Evolutionary conservation across 148 eudicot genomes (phyloP), one percentile per base, ranked within the genome.

Genomic region (Fagopyrum homotropicum): DNA sequence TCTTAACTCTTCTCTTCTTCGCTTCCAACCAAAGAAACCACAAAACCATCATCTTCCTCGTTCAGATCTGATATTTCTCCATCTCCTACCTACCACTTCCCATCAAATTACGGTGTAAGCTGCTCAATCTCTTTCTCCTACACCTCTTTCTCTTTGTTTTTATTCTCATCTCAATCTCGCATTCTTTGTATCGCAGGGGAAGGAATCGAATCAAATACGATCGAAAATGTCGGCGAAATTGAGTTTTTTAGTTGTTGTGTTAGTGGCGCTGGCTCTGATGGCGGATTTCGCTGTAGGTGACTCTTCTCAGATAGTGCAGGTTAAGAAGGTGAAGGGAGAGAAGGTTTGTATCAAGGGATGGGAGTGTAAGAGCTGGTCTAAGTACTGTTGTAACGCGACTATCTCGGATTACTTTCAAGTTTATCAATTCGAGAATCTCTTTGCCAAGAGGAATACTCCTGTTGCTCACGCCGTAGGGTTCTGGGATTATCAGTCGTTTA

Each of bases 401-500:
- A 92, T 95, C 12, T 82, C 98, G 0, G 94, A 96, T 72, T 92
- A 64, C 69, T 90, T 96, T 45, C 88, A 90, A 70, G 61, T 75
- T 4, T 89, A 96, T 59, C 96, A 96, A 45, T 96, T 96, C 72
- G 97, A 96, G 90, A 68, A 92, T 35, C 81, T 92, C 11, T 96
- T 92, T 82, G 22, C 90, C 1, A 90, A 92, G 76, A 85, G 97
- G 81, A 96, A 92, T 70, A 1, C 89, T 0, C 99, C 98, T 0
- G 81, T 76, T 30, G 98, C 98, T 19, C 89, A 92, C 14, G 99
- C 99, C 15, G 93, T 84, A 14, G 98, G 97, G 0, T 96, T 92
- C 69, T 96, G 97, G 98, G 97, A 90, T 64, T 96, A 89, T 57
- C 82, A 78, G 54, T 85, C 99, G 0, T 92, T 96, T 73, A 89